Conservation (phyloP, 768 basidiomycete genomes). For the Lentinula sp. region DNA sequence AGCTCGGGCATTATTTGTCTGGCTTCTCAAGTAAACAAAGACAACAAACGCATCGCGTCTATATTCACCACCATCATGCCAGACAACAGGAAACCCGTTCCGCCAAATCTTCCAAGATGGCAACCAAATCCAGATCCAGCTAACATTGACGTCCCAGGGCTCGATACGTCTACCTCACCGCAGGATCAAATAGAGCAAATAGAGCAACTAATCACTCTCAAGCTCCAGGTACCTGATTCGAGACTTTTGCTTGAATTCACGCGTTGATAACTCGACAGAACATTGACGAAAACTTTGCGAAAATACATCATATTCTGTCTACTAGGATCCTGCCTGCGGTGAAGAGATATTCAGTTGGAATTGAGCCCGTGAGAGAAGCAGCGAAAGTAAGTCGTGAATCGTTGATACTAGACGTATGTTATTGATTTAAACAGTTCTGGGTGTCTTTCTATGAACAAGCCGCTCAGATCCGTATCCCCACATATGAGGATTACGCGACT, state of each 20-base stretch:
- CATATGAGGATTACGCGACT: constrained; percentile 61
- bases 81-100: constrained; percentile 25
- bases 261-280: constrained; percentile 38
- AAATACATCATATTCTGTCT: constrained; percentile 80
- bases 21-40: no score
- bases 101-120: constrained; percentile 64
- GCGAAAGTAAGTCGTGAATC: constrained; percentile 58
- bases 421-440: constrained; percentile 67
- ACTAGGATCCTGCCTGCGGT: constrained; percentile 81
- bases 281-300: constrained; percentile 90
- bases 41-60: neutral
- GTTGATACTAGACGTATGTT: neutral
- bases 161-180: constrained; percentile 62
- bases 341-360: constrained; percentile 82
- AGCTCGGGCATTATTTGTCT: no score
- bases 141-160: constrained; percentile 62
- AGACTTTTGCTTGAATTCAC: neutral
- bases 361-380: constrained; percentile 84
- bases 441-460: constrained; percentile 93
- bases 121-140: constrained; percentile 56
- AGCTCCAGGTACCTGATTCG: constrained; percentile 59
- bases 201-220: constrained; percentile 90
- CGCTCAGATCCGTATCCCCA: constrained; percentile 79
- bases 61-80: neutral
- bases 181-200: constrained; percentile 90